These are phyloP conservation scores for Aspergillus nanangensis DNA, from an alignment of 495 filamentous ascomycete species.

Conservation along the genomic window DNA sequence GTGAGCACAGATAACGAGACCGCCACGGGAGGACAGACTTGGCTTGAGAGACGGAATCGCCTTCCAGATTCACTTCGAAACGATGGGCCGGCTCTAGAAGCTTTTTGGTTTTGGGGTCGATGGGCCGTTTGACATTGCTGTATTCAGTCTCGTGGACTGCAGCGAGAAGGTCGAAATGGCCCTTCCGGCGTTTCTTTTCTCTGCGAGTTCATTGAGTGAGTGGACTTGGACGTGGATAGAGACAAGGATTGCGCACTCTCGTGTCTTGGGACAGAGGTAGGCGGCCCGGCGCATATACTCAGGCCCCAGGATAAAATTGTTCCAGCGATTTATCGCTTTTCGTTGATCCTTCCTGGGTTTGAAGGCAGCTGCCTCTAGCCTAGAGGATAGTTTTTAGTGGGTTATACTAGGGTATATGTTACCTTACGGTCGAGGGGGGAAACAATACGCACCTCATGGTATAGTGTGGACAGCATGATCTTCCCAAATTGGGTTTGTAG, in stretches of 20 bases:
- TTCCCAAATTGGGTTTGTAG: slow-evolving; percentile 81
- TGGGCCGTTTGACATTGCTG: slow-evolving; percentile 47
- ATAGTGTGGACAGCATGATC: slow-evolving; percentile 94
- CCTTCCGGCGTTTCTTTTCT: slow-evolving; percentile 68
- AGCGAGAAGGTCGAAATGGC: slow-evolving; percentile 67
- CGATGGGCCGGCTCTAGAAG: slow-evolving; percentile 69
- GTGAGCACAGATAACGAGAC: neutral
- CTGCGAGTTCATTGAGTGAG: slow-evolving; percentile 24
- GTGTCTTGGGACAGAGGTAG: slow-evolving; percentile 67
- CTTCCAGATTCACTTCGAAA: slow-evolving; percentile 76
- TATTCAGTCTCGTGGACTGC: slow-evolving; percentile 71
- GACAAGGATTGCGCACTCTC: slow-evolving; percentile 50
- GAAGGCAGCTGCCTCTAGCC: slow-evolving; percentile 67
- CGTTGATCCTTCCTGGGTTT: slow-evolving; percentile 76
- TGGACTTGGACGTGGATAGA: neutral
- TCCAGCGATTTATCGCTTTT: slow-evolving; percentile 86
- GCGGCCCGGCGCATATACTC: slow-evolving; percentile 70
- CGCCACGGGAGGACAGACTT: slow-evolving; percentile 52
- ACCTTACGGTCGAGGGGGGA: too few relatives aligned
- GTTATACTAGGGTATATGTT: too few relatives aligned
- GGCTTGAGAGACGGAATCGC: slow-evolving; percentile 76
- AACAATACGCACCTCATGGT: slow-evolving; percentile 75
- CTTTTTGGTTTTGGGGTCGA: slow-evolving; percentile 48
- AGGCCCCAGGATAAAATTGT: slow-evolving; percentile 75
- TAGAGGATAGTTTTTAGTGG: too few relatives aligned